Evolutionary conservation across 306 rosid genomes (phyloP), one percentile per base, ranked within the genome.

Genomic region (Dalbergia oliveri): DNA sequence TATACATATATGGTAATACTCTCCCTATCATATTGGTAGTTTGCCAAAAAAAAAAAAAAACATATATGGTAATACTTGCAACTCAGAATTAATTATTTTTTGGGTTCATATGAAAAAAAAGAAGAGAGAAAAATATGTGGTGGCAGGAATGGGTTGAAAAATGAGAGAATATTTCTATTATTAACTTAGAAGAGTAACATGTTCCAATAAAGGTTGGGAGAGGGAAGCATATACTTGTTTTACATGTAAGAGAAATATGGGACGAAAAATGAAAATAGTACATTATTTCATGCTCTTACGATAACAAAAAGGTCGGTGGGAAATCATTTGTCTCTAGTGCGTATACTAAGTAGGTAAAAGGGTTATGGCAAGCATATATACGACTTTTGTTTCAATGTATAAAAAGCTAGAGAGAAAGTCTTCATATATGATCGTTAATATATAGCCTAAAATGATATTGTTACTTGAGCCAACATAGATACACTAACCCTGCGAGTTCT

Each of bases 301-400:
- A 15, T 41, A 44, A 54, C 69, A 61, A 64, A 9, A 37, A 50
- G 4, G 72, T 65, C 11, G 16, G 59, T 67, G 21, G 9, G 18
- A 13, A 4, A 47, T 53, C 34, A 47, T 58, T 73, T 67, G 41
- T 49, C 53, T 19, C 69, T 73, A 35, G 16, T n/a, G 6, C 4
- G 50, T 77, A 34, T 53, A 57, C 54, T 12, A 37, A 35, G 51
- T 12, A 39, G 67, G 39, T 8, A 73, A 6, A 57, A 73, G 35
- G 19, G 54, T 56, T 62, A 37, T 13, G 34, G 44, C 23, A 61
- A 69, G 37, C 51, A 37, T 78, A 39, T 67, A 37, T 78, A 39
- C 59, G 18, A 73, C 62, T 69, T 59, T 31, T 39, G 62, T 50
- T 66, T 73, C 68, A 73, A 35, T 50, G 66, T 21, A 56, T 71